Percentiles rank a stretch among this genome's conserved stretches.
These are phyloP conservation scores for Neurospora tetrasperma DNA, from an alignment of 495 filamentous ascomycete species.

Conservation along the genomic window DNA sequence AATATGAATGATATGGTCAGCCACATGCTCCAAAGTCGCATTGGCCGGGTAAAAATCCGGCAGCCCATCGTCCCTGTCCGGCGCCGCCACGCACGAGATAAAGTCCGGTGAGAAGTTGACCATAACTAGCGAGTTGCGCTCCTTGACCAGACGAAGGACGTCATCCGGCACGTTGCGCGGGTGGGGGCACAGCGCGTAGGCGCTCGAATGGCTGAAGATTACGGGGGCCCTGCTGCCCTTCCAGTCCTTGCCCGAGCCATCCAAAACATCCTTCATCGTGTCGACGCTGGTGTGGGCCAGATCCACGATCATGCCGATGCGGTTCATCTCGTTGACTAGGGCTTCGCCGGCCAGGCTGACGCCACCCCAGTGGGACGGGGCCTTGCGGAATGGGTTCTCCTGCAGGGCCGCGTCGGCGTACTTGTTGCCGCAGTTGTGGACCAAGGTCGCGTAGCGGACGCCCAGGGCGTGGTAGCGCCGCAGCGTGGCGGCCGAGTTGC, in stretches of 20 bases:
- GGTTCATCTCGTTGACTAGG: conserved; percentile 69
- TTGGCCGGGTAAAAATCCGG: conserved; percentile 50
- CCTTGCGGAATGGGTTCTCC: conserved; percentile 33
- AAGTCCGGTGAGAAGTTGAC: conserved; percentile 75
- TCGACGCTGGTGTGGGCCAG: conserved; percentile 56
- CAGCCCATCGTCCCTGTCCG: conserved; percentile 47
- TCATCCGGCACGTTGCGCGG: conserved; percentile 66
- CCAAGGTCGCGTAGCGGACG: conserved; percentile 85
- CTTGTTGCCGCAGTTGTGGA: conserved; percentile 86
- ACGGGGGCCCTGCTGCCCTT: conserved; percentile 52
- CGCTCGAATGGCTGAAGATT: conserved; percentile 64
- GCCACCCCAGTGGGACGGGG: conserved; percentile 48
- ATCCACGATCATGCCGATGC: conserved; percentile 71
- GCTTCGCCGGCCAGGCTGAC: conserved; percentile 57
- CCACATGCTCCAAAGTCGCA: conserved; percentile 70
- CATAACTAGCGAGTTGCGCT: conserved; percentile 57
- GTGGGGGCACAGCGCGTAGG: conserved; percentile 55
- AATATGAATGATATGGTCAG: conserved; percentile 60
- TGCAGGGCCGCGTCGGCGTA: conserved; percentile 76
- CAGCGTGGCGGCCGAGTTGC: conserved; percentile 69
- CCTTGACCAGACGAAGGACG: conserved; percentile 52
- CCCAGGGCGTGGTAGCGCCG: conserved; percentile 66
- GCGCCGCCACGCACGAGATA: conserved; percentile 49
- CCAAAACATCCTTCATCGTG: conserved; percentile 60
- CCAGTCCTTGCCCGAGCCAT: conserved; percentile 30